Evolutionary conservation across 2,329 filamentous ascomycete species (phyloP).

Genomic region (Pseudocercospora fuligena): DNA sequence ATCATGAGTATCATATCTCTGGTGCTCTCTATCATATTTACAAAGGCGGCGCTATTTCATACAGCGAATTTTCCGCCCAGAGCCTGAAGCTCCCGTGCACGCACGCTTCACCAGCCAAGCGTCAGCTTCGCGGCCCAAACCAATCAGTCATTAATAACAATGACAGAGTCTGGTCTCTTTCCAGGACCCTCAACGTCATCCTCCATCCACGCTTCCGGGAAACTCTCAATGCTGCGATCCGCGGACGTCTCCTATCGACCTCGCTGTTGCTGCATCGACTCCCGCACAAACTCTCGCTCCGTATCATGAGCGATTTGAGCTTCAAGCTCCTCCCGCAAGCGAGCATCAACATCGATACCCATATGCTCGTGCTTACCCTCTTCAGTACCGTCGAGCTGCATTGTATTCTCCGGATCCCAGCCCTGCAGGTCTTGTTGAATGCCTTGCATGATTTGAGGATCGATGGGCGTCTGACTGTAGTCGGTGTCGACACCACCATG

Average conservation of each 20-base stretch:
- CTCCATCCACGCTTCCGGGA: not conserved
- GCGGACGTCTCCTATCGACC: slow-evolving; percentile 8
- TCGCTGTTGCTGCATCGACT: slow-evolving; percentile 5
- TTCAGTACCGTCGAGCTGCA: slow-evolving; percentile 11
- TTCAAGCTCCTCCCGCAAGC: slow-evolving; percentile 19
- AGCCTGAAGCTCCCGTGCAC: not conserved
- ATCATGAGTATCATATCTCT: not conserved
- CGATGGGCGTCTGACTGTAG: slow-evolving; percentile 61
- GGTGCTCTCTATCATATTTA: not conserved
- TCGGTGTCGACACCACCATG: slow-evolving; percentile 34
- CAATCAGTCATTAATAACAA: not conserved
- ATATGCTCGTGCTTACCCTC: slow-evolving; percentile 4
- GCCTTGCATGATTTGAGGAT: slow-evolving; percentile 62
- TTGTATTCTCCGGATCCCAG: slow-evolving; percentile 3
- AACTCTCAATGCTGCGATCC: slow-evolving; percentile 1
- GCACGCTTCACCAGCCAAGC: not conserved
- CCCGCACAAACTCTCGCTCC: slow-evolving; percentile 1
- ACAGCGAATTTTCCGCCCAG: not conserved
- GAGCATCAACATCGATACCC: slow-evolving; percentile 9
- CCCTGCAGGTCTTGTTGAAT: slow-evolving; percentile 12
- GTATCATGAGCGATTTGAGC: slow-evolving; percentile 11
- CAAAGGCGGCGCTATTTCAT: not conserved
- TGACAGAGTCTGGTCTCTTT: not conserved
- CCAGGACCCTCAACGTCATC: not conserved
- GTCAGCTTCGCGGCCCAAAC: not conserved